Conservation (phyloP, 306 rosid species). For the Inga leiocalycina region DNA sequence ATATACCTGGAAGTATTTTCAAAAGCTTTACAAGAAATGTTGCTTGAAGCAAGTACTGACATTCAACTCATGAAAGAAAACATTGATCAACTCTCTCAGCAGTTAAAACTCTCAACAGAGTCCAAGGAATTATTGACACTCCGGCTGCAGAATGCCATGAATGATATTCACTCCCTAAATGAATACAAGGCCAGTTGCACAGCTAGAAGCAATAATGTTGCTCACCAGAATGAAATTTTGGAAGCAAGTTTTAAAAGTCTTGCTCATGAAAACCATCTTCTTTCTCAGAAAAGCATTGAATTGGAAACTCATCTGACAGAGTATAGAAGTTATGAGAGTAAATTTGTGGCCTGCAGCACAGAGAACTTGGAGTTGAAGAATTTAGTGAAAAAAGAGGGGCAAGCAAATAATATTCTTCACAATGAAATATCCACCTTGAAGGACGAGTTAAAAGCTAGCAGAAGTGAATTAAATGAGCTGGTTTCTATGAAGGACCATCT, state of each 20-base stretch:
- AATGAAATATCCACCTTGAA: constrained; percentile 58
- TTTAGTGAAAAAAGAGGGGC: constrained; percentile 52
- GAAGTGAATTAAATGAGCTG: constrained; percentile 58
- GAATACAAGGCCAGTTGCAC: constrained; percentile 64
- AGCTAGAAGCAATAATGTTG: constrained; percentile 63
- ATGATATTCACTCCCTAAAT: constrained; percentile 62
- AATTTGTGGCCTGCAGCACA: constrained; percentile 55
- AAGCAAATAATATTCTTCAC: constrained; percentile 53
- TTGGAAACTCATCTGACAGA: constrained; percentile 58
- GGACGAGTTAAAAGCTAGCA: constrained; percentile 62
- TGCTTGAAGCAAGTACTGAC: constrained; percentile 70
- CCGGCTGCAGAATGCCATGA: constrained; percentile 69
- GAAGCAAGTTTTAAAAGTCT: constrained; percentile 57
- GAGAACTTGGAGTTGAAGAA: constrained; percentile 72
- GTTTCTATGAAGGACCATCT: constrained; percentile 61
- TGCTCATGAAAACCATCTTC: constrained; percentile 55
- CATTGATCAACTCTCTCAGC: constrained; percentile 65
- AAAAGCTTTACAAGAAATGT: constrained; percentile 74
- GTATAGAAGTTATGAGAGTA: constrained; percentile 56
- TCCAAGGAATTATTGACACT: constrained; percentile 71
- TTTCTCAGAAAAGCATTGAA: constrained; percentile 60
- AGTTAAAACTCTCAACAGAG: constrained; percentile 68
- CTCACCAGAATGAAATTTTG: constrained; percentile 62
- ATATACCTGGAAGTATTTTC: constrained; percentile 84
- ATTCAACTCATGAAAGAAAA: constrained; percentile 55